Evolutionary conservation across 148 eudicot species (phyloP), one percentile per base, ranked within the genome.

Genomic region (Rhododendron ovatum): DNA sequence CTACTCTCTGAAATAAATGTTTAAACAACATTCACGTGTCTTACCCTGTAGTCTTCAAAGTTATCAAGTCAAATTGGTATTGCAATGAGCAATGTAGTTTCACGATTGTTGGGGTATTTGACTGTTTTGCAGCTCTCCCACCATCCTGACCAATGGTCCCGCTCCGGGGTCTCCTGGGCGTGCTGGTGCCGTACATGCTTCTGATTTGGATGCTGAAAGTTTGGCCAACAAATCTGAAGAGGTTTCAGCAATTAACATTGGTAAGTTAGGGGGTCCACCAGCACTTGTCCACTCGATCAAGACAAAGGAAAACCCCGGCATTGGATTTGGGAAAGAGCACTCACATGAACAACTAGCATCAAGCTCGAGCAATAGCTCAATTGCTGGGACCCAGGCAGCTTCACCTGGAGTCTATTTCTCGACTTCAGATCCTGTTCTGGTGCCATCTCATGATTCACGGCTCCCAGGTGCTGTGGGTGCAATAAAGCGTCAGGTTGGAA

Each of bases 371-470:
- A 82, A 88, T 85, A 85, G 26, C 84, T 88, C 90, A 33, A 61
- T 85, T 78, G 78, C 90, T 81, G 83, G 82, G 77, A 88, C 86
- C 55, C 77, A 88, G 73, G 82, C 80, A 77, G 81, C 89, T 76
- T 82, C 90, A 5, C 76, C 90, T 50, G 92, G 89, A 81, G 92
- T 87, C 43, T 81, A 92, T 85, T 88, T 91, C 78, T 91, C 95
- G 35, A 86, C 91, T 81, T 92, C 90, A 39, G 95, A 93, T 88
- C 95, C 92, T 74, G 91, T 95, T 39, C 82, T 91, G 53, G 90
- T 90, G 79, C 90, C 91, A 48, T 90, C 94, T 24, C 92, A 89
- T 82, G 93, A 91, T 83, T 88, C 90, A 41, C 83, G 86, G 55
- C 84, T 88, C 74, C 88, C 91, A 84, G 86, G 78, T 90, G 90